These are phyloP conservation scores for Aristolochia fimbriata DNA, from an alignment of 164 flowering plant genomes.

Conservation along the genomic window DNA sequence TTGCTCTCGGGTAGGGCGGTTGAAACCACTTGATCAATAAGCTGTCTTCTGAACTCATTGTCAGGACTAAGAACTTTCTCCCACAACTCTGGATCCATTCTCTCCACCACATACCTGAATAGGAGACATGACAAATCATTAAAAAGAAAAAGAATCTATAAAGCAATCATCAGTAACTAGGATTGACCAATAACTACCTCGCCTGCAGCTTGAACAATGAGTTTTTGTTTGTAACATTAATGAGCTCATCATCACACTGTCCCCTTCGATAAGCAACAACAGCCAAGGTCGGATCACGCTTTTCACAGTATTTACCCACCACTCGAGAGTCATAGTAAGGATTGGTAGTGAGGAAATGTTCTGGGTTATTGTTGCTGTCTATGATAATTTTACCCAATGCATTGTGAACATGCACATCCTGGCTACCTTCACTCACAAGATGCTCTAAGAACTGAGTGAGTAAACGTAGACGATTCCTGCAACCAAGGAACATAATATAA, in stretches of 20 bases:
- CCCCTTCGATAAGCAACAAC: constrained; percentile 98
- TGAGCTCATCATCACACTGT: constrained; percentile 97
- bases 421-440: constrained; percentile 99
- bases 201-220: constrained; percentile 96
- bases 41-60: constrained; percentile 82
- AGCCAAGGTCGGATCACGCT: constrained; percentile 97
- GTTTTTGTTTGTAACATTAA: constrained; percentile 92
- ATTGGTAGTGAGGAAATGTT: constrained; percentile 97
- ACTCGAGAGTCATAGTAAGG: constrained; percentile 99
- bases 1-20: constrained; percentile 99
- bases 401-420: constrained; percentile 99
- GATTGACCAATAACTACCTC: constrained; percentile 31
- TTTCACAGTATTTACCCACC: constrained; percentile 98
- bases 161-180: neutral
- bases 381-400: constrained; percentile 98
- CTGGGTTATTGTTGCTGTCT: constrained; percentile 98
- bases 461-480: constrained; percentile 92
- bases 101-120: constrained; percentile 94
- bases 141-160: neutral
- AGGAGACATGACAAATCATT: neutral
- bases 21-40: constrained; percentile 99
- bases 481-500: constrained; percentile 9
- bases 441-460: constrained; percentile 99
- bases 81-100: constrained; percentile 98
- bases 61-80: constrained; percentile 92